These are phyloP conservation scores for Lasiodiplodia sp. DNA, from an alignment of 2,329 filamentous ascomycete genomes.

Conservation along the genomic window DNA sequence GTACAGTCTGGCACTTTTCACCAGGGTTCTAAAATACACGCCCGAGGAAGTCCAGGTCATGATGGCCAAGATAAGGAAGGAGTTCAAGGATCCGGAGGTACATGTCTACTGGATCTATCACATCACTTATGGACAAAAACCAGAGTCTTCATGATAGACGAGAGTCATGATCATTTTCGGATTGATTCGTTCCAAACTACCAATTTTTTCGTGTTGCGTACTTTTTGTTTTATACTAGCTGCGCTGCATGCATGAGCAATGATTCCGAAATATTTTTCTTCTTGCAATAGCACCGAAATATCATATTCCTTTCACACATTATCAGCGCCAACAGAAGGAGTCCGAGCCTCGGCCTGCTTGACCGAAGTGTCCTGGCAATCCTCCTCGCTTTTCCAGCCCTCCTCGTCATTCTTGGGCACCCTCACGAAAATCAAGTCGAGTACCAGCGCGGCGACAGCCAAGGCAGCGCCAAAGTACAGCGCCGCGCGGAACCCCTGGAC, in stretches of 20 bases:
- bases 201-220: neutral
- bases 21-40: constrained; percentile 32
- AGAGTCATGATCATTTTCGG: neutral
- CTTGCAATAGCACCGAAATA: too few species aligned
- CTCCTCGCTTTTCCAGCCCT: constrained; percentile 30
- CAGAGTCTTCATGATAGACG: neutral
- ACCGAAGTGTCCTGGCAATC: neutral
- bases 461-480: constrained; percentile 42
- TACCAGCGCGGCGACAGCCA: constrained; percentile 40
- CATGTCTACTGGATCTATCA: constrained; percentile 22
- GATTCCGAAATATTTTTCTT: too few species aligned
- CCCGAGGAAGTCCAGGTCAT: constrained; percentile 25
- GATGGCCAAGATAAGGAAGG: constrained; percentile 10
- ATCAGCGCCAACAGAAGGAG: too few species aligned
- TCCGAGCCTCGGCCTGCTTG: too few species aligned
- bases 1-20: constrained; percentile 46
- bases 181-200: neutral
- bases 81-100: constrained; percentile 14
- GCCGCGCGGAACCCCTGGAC: constrained; percentile 44
- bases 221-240: too few species aligned
- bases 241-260: too few species aligned
- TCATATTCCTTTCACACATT: too few species aligned
- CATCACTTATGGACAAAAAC: constrained; percentile 18
- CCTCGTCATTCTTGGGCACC: constrained; percentile 43
- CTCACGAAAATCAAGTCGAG: constrained; percentile 43